Percentiles rank a stretch among this genome's conserved stretches.
Conservation (phyloP, 495 filamentous ascomycete species). For the Penicillium manginii region DNA sequence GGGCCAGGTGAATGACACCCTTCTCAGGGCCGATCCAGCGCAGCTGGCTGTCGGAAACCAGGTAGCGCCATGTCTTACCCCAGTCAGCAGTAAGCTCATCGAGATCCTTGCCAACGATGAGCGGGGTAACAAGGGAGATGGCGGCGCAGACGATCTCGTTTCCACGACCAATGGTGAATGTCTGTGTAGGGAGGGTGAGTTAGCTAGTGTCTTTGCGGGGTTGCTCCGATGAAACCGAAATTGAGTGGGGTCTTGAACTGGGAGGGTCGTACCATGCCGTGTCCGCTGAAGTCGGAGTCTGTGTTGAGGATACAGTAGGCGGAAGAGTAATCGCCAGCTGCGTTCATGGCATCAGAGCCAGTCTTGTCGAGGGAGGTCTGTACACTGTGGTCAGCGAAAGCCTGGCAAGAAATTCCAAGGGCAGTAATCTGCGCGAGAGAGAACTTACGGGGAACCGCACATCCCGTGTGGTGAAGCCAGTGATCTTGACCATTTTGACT, state of each 20-base stretch:
- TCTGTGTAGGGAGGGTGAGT: constrained; percentile 51
- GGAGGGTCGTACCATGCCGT: constrained; percentile 74
- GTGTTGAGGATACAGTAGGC: constrained; percentile 93
- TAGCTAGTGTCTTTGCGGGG: constrained; percentile 1
- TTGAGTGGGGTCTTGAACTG: background rate
- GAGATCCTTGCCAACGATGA: constrained; percentile 73
- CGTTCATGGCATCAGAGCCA: constrained; percentile 97
- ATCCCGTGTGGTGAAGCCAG: constrained; percentile 76
- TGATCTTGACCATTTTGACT: constrained; percentile 73
- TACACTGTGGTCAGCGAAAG: background rate
- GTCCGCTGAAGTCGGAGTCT: constrained; percentile 70
- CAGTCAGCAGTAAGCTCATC: constrained; percentile 77
- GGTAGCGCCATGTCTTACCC: constrained; percentile 88
- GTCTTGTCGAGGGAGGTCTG: constrained; percentile 92
- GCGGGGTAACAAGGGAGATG: constrained; percentile 74
- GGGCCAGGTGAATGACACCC: constrained; percentile 90
- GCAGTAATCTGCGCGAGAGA: background rate
- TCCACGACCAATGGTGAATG: constrained; percentile 94
- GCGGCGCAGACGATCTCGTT: constrained; percentile 92
- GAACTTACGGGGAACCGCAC: constrained; percentile 80
- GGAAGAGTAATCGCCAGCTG: constrained; percentile 88
- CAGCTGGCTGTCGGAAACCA: constrained; percentile 86
- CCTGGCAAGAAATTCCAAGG: background rate
- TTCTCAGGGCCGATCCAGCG: constrained; percentile 97
- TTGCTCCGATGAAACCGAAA: background rate